Percentiles rank a stretch among this genome's conserved stretches.
phyloP scores from a whole-genome alignment of 1,284 basidiomycete species.

The Schizophyllum amplum region DNA sequence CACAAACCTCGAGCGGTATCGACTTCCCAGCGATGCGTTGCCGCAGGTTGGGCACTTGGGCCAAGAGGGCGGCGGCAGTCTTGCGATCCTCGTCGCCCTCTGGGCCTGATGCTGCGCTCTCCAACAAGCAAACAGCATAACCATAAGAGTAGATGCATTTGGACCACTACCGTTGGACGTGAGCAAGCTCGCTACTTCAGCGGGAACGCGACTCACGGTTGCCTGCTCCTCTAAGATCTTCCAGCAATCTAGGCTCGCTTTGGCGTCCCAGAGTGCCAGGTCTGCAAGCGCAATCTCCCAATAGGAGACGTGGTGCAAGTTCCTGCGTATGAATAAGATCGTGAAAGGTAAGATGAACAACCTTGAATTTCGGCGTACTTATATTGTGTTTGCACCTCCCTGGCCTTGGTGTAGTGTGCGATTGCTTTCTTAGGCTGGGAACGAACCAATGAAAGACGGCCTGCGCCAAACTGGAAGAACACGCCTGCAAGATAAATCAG shows the following conservation, averaged over 20 bases:
- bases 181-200: slow-evolving; percentile 2
- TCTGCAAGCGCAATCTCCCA: slow-evolving; percentile 85
- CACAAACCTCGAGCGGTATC: slow-evolving; percentile 79
- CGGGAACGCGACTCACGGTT: slow-evolving; percentile 34
- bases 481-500: slow-evolving; percentile 45
- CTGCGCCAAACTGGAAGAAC: slow-evolving; percentile 94
- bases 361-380: background rate
- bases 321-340: slow-evolving; percentile 48
- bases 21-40: slow-evolving; percentile 87
- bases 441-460: slow-evolving; percentile 72
- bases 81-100: slow-evolving; percentile 19
- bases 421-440: slow-evolving; percentile 74
- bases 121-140: slow-evolving; percentile 53
- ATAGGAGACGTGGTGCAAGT: slow-evolving; percentile 66
- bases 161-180: slow-evolving; percentile 55
- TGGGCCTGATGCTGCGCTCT: slow-evolving; percentile 27
- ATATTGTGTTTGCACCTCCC: slow-evolving; percentile 23
- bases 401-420: slow-evolving; percentile 61
- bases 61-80: slow-evolving; percentile 40
- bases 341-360: background rate
- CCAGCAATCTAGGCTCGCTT: slow-evolving; percentile 56
- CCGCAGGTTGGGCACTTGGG: slow-evolving; percentile 53
- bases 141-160: slow-evolving; percentile 82
- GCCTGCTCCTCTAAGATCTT: slow-evolving; percentile 62
- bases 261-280: slow-evolving; percentile 52